Evolutionary conservation across 768 basidiomycete genomes (phyloP).

Genomic region (Aureoboletus auriporus): DNA sequence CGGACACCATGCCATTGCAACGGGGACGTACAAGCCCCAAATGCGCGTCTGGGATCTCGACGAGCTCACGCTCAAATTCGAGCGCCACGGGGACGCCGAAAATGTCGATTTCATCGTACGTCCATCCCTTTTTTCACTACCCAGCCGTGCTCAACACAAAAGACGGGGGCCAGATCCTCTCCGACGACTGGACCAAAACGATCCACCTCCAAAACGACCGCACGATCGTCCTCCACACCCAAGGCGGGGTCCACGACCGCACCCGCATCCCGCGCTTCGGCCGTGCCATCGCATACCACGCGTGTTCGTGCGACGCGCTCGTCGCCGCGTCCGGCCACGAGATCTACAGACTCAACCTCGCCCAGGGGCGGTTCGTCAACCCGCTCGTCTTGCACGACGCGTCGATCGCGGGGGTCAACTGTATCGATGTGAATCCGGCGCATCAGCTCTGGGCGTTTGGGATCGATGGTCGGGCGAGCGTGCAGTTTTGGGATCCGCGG

Average conservation of each 20-base stretch:
- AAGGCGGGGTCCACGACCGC: constrained; percentile 87
- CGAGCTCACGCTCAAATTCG: constrained; percentile 90
- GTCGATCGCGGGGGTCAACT: constrained; percentile 80
- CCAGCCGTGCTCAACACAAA: constrained; percentile 2
- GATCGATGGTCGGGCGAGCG: constrained; percentile 78
- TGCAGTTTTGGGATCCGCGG: constrained; percentile 96
- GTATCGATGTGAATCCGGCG: constrained; percentile 87
- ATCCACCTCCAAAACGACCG: constrained; percentile 94
- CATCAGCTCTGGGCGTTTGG: constrained; percentile 91
- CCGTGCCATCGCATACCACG: constrained; percentile 88
- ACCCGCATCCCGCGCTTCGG: constrained; percentile 95
- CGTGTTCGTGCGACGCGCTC: constrained; percentile 88
- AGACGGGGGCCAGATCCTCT: constrained; percentile 64
- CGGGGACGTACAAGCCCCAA: constrained; percentile 97
- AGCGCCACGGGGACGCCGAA: constrained; percentile 92
- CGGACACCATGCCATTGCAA: constrained; percentile 89
- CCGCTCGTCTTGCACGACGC: constrained; percentile 57
- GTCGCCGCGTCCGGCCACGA: constrained; percentile 82
- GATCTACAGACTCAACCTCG: constrained; percentile 90
- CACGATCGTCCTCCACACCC: constrained; percentile 91
- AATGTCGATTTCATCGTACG: constrained; percentile 98
- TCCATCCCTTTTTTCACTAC: constrained; percentile 36
- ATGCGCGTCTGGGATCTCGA: constrained; percentile 95
- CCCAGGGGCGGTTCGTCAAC: constrained; percentile 89
- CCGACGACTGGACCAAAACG: constrained; percentile 99